phyloP scores from a whole-genome alignment of 2,329 filamentous ascomycete genomes.

The Immersiporthe knoxdaviesiana region DNA sequence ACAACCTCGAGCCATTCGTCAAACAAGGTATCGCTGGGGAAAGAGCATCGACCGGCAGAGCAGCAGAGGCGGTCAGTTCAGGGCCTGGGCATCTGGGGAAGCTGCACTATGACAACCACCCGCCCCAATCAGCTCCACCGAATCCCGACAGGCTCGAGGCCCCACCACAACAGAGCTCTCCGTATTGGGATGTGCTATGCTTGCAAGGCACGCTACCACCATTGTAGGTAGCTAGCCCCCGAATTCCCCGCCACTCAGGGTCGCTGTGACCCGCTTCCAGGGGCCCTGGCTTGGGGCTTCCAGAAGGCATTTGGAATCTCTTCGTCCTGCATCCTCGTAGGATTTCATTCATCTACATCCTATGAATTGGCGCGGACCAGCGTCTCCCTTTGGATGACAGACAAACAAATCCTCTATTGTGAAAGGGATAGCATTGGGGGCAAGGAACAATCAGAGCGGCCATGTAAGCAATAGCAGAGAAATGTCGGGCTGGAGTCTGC shows the following conservation, averaged over 20 bases:
- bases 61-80: conserved; percentile 23
- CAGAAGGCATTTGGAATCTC: neutral
- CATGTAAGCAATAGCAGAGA: too few relatives aligned
- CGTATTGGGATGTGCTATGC: neutral
- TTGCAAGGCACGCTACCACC: neutral
- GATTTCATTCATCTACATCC: neutral
- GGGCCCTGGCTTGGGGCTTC: conserved; percentile 1
- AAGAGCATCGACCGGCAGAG: neutral
- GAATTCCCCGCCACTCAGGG: conserved; percentile 4
- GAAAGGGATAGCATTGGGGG: too few relatives aligned
- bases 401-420: too few relatives aligned
- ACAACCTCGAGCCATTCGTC: conserved; percentile 1
- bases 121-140: conserved; percentile 4
- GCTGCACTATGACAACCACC: conserved; percentile 9
- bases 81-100: conserved; percentile 4
- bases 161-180: conserved; percentile 1
- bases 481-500: too few relatives aligned
- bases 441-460: too few relatives aligned
- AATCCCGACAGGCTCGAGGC: conserved; percentile 10
- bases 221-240: too few relatives aligned
- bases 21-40: conserved; percentile 6
- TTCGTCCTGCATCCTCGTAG: neutral
- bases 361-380: neutral
- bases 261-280: conserved; percentile 23
- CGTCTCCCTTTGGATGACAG: neutral